Evolutionary conservation across 2,329 filamentous ascomycete species (phyloP), one percentile per base, ranked within the genome.

Genomic region (Claviceps humidiphila): DNA sequence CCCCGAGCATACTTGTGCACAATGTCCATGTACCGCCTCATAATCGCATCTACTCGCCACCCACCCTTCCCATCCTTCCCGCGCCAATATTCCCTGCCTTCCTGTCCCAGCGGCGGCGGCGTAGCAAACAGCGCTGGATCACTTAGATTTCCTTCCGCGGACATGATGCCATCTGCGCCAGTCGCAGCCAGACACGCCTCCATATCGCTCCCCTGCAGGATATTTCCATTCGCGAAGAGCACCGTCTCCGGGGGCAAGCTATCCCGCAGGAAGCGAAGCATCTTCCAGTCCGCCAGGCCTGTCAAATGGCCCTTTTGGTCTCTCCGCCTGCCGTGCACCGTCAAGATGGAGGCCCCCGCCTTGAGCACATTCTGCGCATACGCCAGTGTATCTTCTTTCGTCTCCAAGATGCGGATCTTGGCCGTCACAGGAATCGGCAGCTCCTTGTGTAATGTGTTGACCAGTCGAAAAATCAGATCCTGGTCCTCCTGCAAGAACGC

Each of bases 301-400:
- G 93, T 98, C 62, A 95, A 79, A 64, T 98, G 93, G 0, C 93
- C 91, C 71, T 98, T 98, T 66, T 97, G 91, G 62, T 97, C 89
- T 57, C 93, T 76, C 57, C 81, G 78, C 39, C 93, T 77, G 0
- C 93, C 93, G 71, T 98, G 93, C 0, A 98, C 87, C 0, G 93
- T 93, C 56, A 98, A 75, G 52, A 97, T 90, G 60, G 88, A 96
- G 2, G 93, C 93, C 13, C 93, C 93, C 0, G 93, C 90, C 3
- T 76, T 79, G 6, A 98, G 69, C 1, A 97, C 86, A 68, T 88
- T 95, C 61, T 82, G 81, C 13, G 93, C 93, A 67, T 98, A 98
- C 45, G 82, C 84, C 57, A 98, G 71, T 0, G 90, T 96, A 64
- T 84, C 82, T 70, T 96, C 90, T 56, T 77, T 84, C 0, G 86